These are phyloP conservation scores for Beauveria bassiana DNA, from an alignment of 2,329 filamentous ascomycete species.

Conservation along the genomic window DNA sequence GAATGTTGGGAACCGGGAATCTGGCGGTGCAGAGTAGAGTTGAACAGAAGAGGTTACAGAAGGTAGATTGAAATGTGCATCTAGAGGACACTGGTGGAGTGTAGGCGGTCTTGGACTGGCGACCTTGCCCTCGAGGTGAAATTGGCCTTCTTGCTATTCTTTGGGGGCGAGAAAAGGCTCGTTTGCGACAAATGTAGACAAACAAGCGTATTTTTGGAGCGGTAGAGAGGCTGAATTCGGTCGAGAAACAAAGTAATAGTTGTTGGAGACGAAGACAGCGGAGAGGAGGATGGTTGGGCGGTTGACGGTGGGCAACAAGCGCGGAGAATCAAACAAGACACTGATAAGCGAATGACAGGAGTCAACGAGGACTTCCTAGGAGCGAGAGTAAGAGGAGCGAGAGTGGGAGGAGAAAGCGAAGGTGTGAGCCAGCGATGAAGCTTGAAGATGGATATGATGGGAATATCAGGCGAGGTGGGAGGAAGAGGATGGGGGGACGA, in stretches of 20 bases:
- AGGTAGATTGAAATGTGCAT: slow-evolving; percentile 7
- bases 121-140: neutral
- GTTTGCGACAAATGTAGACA: neutral
- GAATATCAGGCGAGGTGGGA: slow-evolving; percentile 16
- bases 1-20: neutral
- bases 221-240: neutral
- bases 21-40: neutral
- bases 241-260: neutral
- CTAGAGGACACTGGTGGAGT: slow-evolving; percentile 3
- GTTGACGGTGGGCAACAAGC: slow-evolving; percentile 25
- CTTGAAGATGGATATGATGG: slow-evolving; percentile 12
- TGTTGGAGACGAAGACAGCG: slow-evolving; percentile 8
- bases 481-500: slow-evolving; percentile 12
- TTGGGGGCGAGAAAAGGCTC: neutral
- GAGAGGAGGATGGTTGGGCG: slow-evolving; percentile 12
- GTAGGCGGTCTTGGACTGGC: neutral
- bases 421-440: slow-evolving; percentile 23
- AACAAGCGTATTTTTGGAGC: neutral
- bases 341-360: slow-evolving; percentile 64
- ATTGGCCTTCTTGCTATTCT: neutral
- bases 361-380: slow-evolving; percentile 65
- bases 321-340: slow-evolving; percentile 44
- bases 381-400: slow-evolving; percentile 24
- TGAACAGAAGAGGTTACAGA: neutral
- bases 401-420: slow-evolving; percentile 39